A percentile compares a stretch with the other conserved stretches of the same genome.
These are phyloP conservation scores for Cladosporium sphaerospermum DNA, from an alignment of 2,329 filamentous ascomycete species.

Conservation along the genomic window DNA sequence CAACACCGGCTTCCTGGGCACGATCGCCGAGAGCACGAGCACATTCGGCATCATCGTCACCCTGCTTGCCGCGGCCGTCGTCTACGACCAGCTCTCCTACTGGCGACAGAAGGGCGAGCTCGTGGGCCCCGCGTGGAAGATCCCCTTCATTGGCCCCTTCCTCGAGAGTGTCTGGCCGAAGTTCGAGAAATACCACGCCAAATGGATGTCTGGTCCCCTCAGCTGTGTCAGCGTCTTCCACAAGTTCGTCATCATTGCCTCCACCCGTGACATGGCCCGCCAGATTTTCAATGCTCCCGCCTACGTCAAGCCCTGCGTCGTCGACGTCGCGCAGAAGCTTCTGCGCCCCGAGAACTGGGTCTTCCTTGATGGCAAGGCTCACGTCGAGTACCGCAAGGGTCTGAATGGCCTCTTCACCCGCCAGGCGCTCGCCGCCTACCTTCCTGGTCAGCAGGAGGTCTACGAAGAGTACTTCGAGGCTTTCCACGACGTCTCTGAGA, in stretches of 20 bases:
- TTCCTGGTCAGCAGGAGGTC: constrained; percentile 87
- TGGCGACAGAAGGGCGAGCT: constrained; percentile 42
- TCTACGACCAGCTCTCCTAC: constrained; percentile 71
- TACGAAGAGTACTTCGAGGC: constrained; percentile 80
- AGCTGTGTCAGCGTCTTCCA: constrained; percentile 99
- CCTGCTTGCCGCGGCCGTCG: constrained; percentile 62
- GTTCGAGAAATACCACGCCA: constrained; percentile 82
- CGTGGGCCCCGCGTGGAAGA: constrained; percentile 42
- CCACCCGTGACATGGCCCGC: constrained; percentile 86
- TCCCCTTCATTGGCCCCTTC: constrained; percentile 74
- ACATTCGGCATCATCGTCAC: constrained; percentile 64
- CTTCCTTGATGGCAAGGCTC: constrained; percentile 88
- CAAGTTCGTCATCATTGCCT: constrained; percentile 99
- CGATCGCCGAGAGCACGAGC: constrained; percentile 52
- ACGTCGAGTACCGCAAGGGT: constrained; percentile 96
- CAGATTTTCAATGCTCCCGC: constrained; percentile 93
- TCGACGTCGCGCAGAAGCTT: constrained; percentile 89
- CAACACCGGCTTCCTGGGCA: constrained; percentile 46
- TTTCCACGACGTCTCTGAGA: constrained; percentile 65
- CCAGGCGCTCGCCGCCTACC: constrained; percentile 76
- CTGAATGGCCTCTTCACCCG: constrained; percentile 92
- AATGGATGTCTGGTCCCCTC: constrained; percentile 85
- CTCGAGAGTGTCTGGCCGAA: constrained; percentile 85
- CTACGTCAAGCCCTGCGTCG: constrained; percentile 93
- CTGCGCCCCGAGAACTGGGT: constrained; percentile 92